These are phyloP conservation scores for Didymella arachidicola DNA, from an alignment of 2,329 filamentous ascomycete species.

Conservation along the genomic window DNA sequence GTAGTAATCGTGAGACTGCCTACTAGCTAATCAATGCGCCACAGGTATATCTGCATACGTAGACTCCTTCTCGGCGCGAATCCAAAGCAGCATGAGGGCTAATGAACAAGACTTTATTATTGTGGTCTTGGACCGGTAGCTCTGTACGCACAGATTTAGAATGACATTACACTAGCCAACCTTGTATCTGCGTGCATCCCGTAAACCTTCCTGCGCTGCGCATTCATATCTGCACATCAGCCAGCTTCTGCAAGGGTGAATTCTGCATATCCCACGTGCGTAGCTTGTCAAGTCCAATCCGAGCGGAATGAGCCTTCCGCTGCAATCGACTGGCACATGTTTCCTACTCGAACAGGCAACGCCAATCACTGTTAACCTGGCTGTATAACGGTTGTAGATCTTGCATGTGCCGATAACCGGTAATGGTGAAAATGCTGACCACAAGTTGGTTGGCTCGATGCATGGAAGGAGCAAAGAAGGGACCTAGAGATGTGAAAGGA, in stretches of 20 bases:
- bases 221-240: not conserved
- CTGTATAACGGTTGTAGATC: not conserved
- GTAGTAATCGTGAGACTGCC: not conserved
- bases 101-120: not conserved
- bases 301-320: slow-evolving; percentile 10
- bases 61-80: not conserved
- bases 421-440: not conserved
- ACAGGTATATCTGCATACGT: not conserved
- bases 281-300: not conserved
- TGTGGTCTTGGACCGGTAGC: not conserved
- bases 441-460: not conserved
- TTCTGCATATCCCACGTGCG: not conserved
- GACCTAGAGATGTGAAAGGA: not conserved
- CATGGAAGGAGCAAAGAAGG: not conserved
- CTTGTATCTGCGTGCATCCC: no score
- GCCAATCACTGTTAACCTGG: not conserved
- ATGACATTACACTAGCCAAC: not conserved
- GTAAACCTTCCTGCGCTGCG: not conserved
- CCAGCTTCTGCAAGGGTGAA: not conserved
- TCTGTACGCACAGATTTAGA: not conserved
- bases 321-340: slow-evolving; percentile 4
- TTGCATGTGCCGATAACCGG: not conserved
- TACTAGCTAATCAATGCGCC: not conserved
- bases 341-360: slow-evolving; percentile 12
- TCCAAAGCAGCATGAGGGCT: not conserved